phyloP scores from a whole-genome alignment of 306 rosid genomes.

The Pyrus communis region DNA sequence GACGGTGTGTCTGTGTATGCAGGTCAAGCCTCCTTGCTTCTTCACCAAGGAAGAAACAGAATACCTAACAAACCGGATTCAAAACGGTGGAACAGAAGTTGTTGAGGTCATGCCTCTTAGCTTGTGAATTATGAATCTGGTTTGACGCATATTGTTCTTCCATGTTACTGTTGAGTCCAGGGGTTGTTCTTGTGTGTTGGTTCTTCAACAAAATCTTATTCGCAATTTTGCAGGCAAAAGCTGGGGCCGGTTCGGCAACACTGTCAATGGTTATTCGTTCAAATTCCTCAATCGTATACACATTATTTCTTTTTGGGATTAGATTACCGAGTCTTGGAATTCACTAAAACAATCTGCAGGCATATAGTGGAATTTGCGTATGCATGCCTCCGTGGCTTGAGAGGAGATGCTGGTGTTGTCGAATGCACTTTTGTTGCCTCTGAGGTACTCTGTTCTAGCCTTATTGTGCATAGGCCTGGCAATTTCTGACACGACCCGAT shows the following conservation, averaged over 20 bases:
- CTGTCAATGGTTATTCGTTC: conserved; percentile 64
- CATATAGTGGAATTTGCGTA: conserved; percentile 80
- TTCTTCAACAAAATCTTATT: neutral
- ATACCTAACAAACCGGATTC: conserved; percentile 84
- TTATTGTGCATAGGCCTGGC: too few relatives aligned
- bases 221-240: conserved; percentile 63
- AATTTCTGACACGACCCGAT: too few relatives aligned
- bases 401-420: conserved; percentile 83
- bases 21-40: conserved; percentile 93
- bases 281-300: neutral
- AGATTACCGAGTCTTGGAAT: neutral
- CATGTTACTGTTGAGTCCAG: neutral
- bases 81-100: conserved; percentile 98
- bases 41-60: conserved; percentile 65
- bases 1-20: neutral
- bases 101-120: conserved; percentile 55
- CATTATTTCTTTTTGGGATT: neutral
- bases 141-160: neutral
- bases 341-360: conserved; percentile 29
- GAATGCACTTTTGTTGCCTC: conserved; percentile 85
- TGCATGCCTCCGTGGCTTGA: conserved; percentile 76
- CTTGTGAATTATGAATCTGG: neutral
- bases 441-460: conserved; percentile 36
- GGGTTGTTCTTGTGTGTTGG: neutral
- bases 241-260: conserved; percentile 94